phyloP scores from a whole-genome alignment of 345 rosid species.

The Syzygium aqueum region DNA sequence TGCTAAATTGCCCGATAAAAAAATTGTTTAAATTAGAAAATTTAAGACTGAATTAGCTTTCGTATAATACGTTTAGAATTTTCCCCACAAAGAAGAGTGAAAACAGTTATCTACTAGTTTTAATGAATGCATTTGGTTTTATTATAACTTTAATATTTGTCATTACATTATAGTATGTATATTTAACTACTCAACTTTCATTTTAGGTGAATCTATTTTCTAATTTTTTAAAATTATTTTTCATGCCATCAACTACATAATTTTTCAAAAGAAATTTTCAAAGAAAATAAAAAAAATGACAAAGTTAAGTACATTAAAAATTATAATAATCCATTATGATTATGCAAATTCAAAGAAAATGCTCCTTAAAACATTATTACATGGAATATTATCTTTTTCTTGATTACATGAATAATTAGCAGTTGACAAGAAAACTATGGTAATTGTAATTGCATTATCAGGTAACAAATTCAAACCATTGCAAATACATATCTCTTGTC shows the following conservation, averaged over 20 bases:
- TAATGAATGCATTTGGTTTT: background rate
- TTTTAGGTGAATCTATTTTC: background rate
- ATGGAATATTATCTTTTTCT: background rate
- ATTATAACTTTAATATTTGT: background rate
- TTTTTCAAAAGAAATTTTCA: background rate
- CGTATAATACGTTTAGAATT: background rate
- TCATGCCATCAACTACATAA: background rate
- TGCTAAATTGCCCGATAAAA: too few relatives aligned
- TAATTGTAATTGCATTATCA: background rate
- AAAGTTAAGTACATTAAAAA: background rate
- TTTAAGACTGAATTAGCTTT: background rate
- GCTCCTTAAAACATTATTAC: background rate
- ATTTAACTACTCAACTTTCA: background rate
- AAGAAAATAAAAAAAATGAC: background rate
- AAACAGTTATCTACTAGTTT: background rate
- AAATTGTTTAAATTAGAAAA: accelerated
- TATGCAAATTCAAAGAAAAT: background rate
- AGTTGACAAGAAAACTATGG: background rate
- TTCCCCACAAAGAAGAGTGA: background rate
- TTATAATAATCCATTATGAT: background rate
- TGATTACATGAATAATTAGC: background rate
- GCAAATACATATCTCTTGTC: background rate
- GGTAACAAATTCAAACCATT: background rate
- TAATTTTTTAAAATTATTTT: background rate
- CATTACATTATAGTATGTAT: background rate